Evolutionary conservation across 106 monocot genomes (phyloP).

Genomic region (Hemerocallis citrina): DNA sequence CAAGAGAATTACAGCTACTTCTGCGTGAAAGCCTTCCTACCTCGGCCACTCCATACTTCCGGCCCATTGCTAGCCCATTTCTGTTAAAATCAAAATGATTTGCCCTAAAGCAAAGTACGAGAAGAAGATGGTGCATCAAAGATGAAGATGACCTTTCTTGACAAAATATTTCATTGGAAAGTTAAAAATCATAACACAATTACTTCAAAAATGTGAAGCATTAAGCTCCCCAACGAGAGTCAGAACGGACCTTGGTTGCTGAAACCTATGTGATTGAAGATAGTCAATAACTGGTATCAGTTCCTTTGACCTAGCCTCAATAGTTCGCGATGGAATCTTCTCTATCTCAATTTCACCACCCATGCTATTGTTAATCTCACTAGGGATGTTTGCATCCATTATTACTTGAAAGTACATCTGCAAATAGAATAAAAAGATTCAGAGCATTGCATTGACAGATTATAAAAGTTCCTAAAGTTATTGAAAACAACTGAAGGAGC

Average conservation of each 20-base stretch:
- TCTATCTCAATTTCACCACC: constrained; percentile 83
- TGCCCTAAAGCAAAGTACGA: constrained; percentile 20
- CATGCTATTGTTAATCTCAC: background rate
- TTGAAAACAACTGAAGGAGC: background rate
- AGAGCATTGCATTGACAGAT: background rate
- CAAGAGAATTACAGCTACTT: constrained; percentile 47
- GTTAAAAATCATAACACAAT: background rate
- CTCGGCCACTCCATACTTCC: constrained; percentile 27
- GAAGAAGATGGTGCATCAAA: background rate
- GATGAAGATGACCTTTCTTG: background rate
- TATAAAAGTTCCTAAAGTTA: background rate
- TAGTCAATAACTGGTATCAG: constrained; percentile 72
- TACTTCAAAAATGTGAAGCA: background rate
- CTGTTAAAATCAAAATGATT: constrained; percentile 10
- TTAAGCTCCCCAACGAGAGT: background rate
- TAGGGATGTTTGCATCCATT: constrained; percentile 20
- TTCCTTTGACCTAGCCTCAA: constrained; percentile 73
- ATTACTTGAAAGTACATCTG: constrained; percentile 83
- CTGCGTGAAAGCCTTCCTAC: constrained; percentile 24
- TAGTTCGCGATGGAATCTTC: constrained; percentile 30
- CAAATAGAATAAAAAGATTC: background rate
- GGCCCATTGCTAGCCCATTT: constrained; percentile 11
- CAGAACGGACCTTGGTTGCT: constrained; percentile 38
- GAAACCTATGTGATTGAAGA: constrained; percentile 43
- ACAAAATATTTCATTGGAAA: background rate